These are phyloP conservation scores for Lachancea dasiensis DNA, from an alignment of 805 yeast genomes.

Conservation along the genomic window DNA sequence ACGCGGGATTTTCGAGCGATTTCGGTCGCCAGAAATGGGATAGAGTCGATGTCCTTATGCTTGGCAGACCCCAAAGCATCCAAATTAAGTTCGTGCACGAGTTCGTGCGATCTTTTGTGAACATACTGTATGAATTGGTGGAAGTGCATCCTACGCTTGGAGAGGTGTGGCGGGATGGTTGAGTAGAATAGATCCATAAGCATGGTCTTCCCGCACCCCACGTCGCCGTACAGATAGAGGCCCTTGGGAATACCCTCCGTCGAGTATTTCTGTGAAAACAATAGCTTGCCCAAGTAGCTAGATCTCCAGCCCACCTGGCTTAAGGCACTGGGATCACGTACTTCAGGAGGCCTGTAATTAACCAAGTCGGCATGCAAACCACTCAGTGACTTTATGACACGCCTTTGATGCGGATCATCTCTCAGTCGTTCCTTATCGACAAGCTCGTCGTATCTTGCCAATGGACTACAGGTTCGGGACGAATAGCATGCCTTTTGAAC, in stretches of 20 bases:
- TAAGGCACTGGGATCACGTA: conserved; percentile 46
- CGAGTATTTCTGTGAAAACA: conserved; percentile 21
- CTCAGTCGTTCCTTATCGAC: conserved; percentile 47
- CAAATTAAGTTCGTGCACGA: conserved; percentile 54
- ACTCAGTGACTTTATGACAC: conserved; percentile 58
- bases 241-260: conserved; percentile 60
- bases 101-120: conserved; percentile 79
- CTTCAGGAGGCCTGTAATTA: conserved; percentile 57
- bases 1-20: conserved; percentile 71
- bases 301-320: conserved; percentile 37
- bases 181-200: conserved; percentile 90
- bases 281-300: conserved; percentile 30
- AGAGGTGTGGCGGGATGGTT: conserved; percentile 70
- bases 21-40: conserved; percentile 79
- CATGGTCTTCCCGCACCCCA: conserved; percentile 98
- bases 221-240: conserved; percentile 91
- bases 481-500: neutral
- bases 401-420: conserved; percentile 78
- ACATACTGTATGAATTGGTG: conserved; percentile 95
- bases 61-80: conserved; percentile 27
- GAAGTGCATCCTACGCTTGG: conserved; percentile 82
- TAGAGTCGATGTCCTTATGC: conserved; percentile 63
- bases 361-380: conserved; percentile 49
- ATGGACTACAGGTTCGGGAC: conserved; percentile 34
- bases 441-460: conserved; percentile 45